Percentiles rank a stretch among this genome's conserved stretches.
These are phyloP conservation scores for Rhazya stricta DNA, from an alignment of 257 asterid species.

Conservation along the genomic window DNA sequence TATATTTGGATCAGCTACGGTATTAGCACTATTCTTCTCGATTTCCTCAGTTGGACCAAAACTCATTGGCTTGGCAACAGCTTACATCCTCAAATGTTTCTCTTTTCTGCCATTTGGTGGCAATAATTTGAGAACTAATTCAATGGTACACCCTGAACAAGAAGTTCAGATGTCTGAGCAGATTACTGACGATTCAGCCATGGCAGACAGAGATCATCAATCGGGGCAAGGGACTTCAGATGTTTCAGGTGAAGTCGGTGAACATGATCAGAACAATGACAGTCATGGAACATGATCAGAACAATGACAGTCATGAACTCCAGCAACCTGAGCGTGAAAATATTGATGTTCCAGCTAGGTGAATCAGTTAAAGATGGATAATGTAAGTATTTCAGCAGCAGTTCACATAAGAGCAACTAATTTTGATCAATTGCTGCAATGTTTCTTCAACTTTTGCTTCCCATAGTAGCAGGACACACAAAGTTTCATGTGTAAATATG, in stretches of 20 bases:
- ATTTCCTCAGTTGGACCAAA: conserved; percentile 25
- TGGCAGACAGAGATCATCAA: not conserved
- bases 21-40: conserved; percentile 37
- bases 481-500: too few species aligned
- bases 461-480: too few species aligned
- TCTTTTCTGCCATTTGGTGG: conserved; percentile 5
- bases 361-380: not conserved
- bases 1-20: conserved; percentile 33
- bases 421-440: too few species aligned
- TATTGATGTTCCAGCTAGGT: not conserved
- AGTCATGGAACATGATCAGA: not conserved
- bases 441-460: too few species aligned
- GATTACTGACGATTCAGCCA: not conserved
- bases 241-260: not conserved
- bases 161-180: not conserved
- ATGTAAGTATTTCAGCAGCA: not conserved
- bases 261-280: too few species aligned
- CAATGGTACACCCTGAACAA: conserved; percentile 3
- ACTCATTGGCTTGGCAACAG: not conserved
- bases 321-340: not conserved
- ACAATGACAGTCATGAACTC: not conserved
- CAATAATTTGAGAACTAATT: not conserved
- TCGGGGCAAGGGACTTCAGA: not conserved
- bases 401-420: too few species aligned
- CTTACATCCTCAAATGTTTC: conserved; percentile 4